These are phyloP conservation scores for Aspergillus spinulosporus DNA, from an alignment of 2,329 filamentous ascomycete species.

Conservation along the genomic window DNA sequence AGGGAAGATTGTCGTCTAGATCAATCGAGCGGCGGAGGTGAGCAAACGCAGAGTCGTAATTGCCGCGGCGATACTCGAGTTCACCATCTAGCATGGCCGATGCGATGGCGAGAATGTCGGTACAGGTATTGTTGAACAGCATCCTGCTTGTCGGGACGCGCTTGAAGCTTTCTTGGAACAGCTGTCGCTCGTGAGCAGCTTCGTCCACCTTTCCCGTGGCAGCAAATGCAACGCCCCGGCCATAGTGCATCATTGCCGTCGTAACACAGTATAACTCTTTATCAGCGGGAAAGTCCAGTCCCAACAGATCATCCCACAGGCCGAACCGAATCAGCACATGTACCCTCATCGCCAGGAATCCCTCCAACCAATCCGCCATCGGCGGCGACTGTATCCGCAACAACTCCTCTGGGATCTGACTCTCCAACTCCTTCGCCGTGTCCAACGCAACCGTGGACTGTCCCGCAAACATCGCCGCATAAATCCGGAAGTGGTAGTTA, in stretches of 20 bases:
- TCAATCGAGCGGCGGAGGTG: constrained; percentile 59
- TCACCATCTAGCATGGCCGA: constrained; percentile 70
- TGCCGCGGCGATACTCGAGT: constrained; percentile 65
- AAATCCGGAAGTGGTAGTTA: constrained; percentile 72
- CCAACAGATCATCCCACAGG: constrained; percentile 65
- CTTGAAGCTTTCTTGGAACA: constrained; percentile 55
- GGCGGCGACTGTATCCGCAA: constrained; percentile 65
- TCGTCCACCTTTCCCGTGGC: constrained; percentile 56
- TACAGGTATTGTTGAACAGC: constrained; percentile 67
- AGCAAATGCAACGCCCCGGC: constrained; percentile 65
- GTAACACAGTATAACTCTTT: constrained; percentile 65
- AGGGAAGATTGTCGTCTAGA: constrained; percentile 64
- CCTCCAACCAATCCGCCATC: constrained; percentile 79
- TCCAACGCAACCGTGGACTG: constrained; percentile 63
- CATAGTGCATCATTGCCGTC: constrained; percentile 68
- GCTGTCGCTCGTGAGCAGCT: constrained; percentile 53
- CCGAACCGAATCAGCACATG: constrained; percentile 75
- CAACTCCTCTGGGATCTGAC: constrained; percentile 62
- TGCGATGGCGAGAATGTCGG: constrained; percentile 64
- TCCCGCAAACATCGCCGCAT: constrained; percentile 75
- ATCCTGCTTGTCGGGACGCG: constrained; percentile 61
- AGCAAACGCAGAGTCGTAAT: constrained; percentile 60
- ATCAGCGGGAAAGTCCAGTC: constrained; percentile 59
- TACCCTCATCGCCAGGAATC: constrained; percentile 65
- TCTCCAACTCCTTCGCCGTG: constrained; percentile 60